Percentiles rank a stretch among this genome's conserved stretches.
These are phyloP conservation scores for Saitozyma podzolica DNA, from an alignment of 768 basidiomycete genomes.

Conservation along the genomic window DNA sequence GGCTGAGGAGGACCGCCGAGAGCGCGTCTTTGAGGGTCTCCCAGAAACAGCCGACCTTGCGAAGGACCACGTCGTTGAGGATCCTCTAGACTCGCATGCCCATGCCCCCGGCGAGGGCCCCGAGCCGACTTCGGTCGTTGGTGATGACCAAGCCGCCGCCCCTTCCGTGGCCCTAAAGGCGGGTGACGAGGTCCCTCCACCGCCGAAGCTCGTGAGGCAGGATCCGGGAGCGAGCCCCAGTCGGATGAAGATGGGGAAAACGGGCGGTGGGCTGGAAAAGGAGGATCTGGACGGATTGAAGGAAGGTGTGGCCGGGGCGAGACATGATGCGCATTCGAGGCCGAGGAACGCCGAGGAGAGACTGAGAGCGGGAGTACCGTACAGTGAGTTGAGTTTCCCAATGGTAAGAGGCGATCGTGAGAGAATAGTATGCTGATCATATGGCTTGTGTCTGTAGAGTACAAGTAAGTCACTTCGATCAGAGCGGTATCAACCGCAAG, in stretches of 20 bases:
- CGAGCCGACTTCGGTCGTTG: slow-evolving; percentile 8
- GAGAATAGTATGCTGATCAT: neutral
- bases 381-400: slow-evolving; percentile 40
- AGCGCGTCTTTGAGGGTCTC: slow-evolving; percentile 81
- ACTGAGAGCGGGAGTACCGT: slow-evolving; percentile 62
- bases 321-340: slow-evolving; percentile 67
- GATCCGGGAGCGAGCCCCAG: slow-evolving; percentile 34
- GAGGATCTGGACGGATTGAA: slow-evolving; percentile 56
- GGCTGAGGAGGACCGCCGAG: slow-evolving; percentile 74
- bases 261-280: slow-evolving; percentile 7
- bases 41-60: slow-evolving; percentile 59
- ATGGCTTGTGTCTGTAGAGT: slow-evolving; percentile 24
- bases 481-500: neutral
- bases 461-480: slow-evolving; percentile 26
- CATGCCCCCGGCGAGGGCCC: slow-evolving; percentile 42
- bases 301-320: slow-evolving; percentile 60
- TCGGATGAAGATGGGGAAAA: slow-evolving; percentile 19
- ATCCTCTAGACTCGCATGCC: slow-evolving; percentile 48
- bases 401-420: too few relatives aligned
- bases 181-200: slow-evolving; percentile 29
- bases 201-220: slow-evolving; percentile 14
- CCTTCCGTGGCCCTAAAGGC: slow-evolving; percentile 15
- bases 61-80: slow-evolving; percentile 59
- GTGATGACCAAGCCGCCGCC: slow-evolving; percentile 28
- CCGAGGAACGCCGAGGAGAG: slow-evolving; percentile 75